Base-by-base conservation (phyloP, 2,329 filamentous ascomycete genomes). In the Albifimbria verrucaria region DNA sequence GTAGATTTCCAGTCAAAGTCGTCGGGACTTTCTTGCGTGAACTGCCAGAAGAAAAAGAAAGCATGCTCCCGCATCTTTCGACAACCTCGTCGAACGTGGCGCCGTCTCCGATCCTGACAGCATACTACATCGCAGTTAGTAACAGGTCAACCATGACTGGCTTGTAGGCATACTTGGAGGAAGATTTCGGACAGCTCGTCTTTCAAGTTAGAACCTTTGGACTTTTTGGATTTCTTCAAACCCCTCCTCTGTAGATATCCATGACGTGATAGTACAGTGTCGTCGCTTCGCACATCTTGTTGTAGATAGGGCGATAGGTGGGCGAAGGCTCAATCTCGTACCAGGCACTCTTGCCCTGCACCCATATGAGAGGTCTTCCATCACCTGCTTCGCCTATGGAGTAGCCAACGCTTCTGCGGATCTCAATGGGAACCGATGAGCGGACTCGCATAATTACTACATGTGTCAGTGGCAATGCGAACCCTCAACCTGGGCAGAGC, bases 291-390 rank as follows among this genome's bases (percentile, higher is more conserved):
- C 79, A 76, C 76, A 88, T 88, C 47, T 77, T 73, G 25, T 78
- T 69, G 66, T 81, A 86, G 24, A 82, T 81, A 6, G 69, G 60
- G 49, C 72, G 69, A 65, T 89, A 92, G 2, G 70, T 66, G 10
- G 72, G 63, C n/a, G 80, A 73, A 1, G 88, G 86, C 26, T 73
- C 73, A 42, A 91, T 77, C 62, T 86, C 81, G 64, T 83, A 90
- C 86, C 87, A 90, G 44, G 86, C 87, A 12, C 84, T 79, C 51
- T 74, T 63, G 32, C 67, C 68, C 1, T 63, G 60, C 1, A 86
- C 83, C 88, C 88, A 91, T 25, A 89, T 72, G n/a, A 81, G 74
- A 4, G 81, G 76, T 18, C 76, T 73, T 0, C 77, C 77, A 49
- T 81, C 77, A 15, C 73, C 65, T 23, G 71, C 70, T 43, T 72